phyloP scores from a whole-genome alignment of 208 protist genomes.

The Porcisia hertigi region DNA sequence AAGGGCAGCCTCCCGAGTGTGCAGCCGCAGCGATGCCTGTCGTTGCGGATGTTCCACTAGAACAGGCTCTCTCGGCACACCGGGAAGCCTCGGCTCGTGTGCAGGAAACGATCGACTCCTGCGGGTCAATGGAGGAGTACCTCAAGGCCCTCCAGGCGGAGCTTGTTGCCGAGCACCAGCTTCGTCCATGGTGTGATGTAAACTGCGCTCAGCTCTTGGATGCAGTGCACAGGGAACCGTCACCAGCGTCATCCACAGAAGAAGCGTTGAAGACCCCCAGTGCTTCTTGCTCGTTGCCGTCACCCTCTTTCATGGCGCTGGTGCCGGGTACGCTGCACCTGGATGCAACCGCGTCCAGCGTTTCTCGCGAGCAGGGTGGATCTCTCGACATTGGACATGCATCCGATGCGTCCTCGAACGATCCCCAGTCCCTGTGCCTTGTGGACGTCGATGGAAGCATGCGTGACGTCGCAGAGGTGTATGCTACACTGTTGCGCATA shows the following conservation, averaged over 20 bases:
- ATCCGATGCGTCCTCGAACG: background rate
- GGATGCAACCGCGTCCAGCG: background rate
- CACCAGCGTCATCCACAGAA: background rate
- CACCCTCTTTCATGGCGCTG: background rate
- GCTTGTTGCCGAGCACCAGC: constrained; percentile 34
- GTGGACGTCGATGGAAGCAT: constrained; percentile 35
- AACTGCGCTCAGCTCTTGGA: constrained; percentile 20
- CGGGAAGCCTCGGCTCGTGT: constrained; percentile 17
- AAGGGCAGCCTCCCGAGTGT: background rate
- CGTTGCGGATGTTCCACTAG: constrained; percentile 3
- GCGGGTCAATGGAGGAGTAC: constrained; percentile 23
- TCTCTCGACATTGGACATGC: background rate
- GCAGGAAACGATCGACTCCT: constrained; percentile 10
- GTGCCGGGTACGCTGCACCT: constrained; percentile 5
- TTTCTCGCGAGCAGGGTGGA: background rate
- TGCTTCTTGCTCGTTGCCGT: background rate
- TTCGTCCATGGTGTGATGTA: constrained; percentile 35
- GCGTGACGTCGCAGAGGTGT: constrained; percentile 37
- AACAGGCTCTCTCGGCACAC: constrained; percentile 20
- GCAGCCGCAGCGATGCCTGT: background rate
- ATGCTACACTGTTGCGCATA: constrained; percentile 17
- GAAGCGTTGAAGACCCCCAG: background rate
- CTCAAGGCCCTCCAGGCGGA: constrained; percentile 39
- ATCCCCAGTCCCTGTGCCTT: constrained; percentile 7
- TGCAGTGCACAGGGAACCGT: background rate